A percentile compares a stretch with the other conserved stretches of the same genome.
phyloP scores from a whole-genome alignment of 2,329 filamentous ascomycete species.

The Beauveria sp. region DNA sequence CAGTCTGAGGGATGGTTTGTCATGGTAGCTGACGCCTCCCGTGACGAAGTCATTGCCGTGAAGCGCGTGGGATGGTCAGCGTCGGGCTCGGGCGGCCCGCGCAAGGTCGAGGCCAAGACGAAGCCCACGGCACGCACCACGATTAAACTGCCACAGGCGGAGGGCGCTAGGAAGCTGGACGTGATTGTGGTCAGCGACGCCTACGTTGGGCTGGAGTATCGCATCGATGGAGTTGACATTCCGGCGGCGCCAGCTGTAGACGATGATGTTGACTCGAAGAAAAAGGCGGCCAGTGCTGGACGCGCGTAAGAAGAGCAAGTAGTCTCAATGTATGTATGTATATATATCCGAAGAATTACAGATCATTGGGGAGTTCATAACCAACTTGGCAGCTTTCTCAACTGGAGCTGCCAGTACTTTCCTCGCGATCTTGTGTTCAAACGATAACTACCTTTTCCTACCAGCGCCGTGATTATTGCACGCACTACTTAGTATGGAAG shows the following conservation, averaged over 20 bases:
- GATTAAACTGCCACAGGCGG: conserved; percentile 45
- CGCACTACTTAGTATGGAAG: no score
- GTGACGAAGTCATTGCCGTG: conserved; percentile 74
- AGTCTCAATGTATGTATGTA: no score
- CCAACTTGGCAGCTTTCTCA: no score
- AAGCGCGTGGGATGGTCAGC: conserved; percentile 73
- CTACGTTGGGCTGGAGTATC: conserved; percentile 67
- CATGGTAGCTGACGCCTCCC: conserved; percentile 57
- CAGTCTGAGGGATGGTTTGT: conserved; percentile 94
- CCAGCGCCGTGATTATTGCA: no score
- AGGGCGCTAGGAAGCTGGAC: conserved; percentile 55
- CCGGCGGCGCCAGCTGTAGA: conserved; percentile 42
- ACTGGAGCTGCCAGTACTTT: no score
- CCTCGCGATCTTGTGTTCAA: no score
- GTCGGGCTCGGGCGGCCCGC: conserved; percentile 17
- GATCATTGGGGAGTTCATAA: no score
- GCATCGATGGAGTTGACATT: conserved; percentile 41
- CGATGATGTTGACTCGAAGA: conserved; percentile 38
- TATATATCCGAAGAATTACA: no score
- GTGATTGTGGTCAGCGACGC: conserved; percentile 77
- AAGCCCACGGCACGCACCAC: conserved; percentile 46
- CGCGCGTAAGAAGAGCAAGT: not conserved
- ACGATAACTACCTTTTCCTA: no score
- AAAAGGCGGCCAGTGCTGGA: conserved; percentile 16
- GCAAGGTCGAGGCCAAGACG: conserved; percentile 31